Conservation (phyloP, 805 yeast genomes). For the Clavispora phyllophila region DNA sequence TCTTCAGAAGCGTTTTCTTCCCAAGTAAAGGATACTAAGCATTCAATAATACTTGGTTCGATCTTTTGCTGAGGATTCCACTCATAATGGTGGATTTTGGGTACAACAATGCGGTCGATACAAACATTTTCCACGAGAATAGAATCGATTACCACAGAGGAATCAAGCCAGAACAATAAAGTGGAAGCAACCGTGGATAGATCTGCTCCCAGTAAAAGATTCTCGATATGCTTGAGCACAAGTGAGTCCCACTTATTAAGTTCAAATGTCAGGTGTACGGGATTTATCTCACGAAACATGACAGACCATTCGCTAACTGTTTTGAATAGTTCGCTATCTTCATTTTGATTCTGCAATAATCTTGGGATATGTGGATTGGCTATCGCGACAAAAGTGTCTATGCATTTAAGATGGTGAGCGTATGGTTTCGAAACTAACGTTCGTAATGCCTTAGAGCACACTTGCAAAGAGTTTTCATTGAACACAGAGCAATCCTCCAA, state of each 20-base stretch:
- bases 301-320: conserved; percentile 7
- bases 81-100: neutral
- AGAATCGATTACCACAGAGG: conserved; percentile 10
- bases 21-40: neutral
- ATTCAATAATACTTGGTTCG: neutral
- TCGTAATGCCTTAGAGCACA: neutral
- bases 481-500: neutral
- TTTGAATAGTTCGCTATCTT: neutral
- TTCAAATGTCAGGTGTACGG: neutral
- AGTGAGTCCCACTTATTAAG: conserved; percentile 12
- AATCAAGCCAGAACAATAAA: conserved; percentile 11
- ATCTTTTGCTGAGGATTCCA: neutral
- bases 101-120: neutral
- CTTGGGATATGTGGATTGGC: neutral
- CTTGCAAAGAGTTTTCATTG: neutral
- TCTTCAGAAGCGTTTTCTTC: neutral
- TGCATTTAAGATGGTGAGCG: neutral
- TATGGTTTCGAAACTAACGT: neutral
- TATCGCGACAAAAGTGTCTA: neutral
- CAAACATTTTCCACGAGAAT: conserved; percentile 6
- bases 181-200: neutral
- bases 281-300: conserved; percentile 2
- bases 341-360: neutral
- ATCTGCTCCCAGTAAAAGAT: neutral
- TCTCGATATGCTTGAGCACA: conserved; percentile 3